phyloP scores from a whole-genome alignment of 139 green algal species.

The Tetradesmus obliquus region DNA sequence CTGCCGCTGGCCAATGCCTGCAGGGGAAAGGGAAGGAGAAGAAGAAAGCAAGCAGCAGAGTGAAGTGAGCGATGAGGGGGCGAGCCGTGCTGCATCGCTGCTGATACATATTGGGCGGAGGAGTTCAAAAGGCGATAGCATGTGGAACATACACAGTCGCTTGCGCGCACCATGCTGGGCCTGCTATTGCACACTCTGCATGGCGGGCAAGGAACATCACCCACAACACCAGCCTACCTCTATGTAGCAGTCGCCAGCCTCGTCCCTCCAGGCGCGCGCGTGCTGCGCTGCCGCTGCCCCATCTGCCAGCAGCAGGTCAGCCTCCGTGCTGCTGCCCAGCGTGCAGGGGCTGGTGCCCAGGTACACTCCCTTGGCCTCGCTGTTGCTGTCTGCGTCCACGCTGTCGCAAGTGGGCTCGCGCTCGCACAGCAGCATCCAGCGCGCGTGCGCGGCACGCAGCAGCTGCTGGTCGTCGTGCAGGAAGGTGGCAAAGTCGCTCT shows the following conservation, averaged over 20 bases:
- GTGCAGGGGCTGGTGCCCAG: neutral
- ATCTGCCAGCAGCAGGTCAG: conserved; percentile 48
- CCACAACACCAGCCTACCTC: too few species aligned
- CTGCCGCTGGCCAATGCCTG: conserved; percentile 56
- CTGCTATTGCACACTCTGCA: too few species aligned
- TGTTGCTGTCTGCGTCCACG: conserved; percentile 26
- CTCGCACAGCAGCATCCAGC: conserved; percentile 82
- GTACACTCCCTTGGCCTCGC: conserved; percentile 60
- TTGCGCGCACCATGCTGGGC: too few species aligned
- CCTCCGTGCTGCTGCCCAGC: conserved; percentile 9
- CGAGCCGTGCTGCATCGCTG: too few species aligned
- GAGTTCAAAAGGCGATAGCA: too few species aligned
- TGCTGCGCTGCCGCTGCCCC: conserved; percentile 45
- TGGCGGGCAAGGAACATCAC: too few species aligned
- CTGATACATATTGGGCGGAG: too few species aligned
- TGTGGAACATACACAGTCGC: too few species aligned
- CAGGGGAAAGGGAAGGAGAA: conserved; percentile 49
- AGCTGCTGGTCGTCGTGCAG: conserved; percentile 79
- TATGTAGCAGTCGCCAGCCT: too few species aligned
- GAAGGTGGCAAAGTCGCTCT: conserved; percentile 68
- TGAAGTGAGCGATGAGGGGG: too few species aligned
- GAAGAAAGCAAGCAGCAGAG: too few species aligned
- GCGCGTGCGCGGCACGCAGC: conserved; percentile 64
- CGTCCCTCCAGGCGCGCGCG: conserved; percentile 39
- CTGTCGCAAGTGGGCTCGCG: conserved; percentile 26